Evolutionary conservation across 2,329 filamentous ascomycete genomes (phyloP), one percentile per base, ranked within the genome.

Genomic region (Ophiostoma tasmaniense): DNA sequence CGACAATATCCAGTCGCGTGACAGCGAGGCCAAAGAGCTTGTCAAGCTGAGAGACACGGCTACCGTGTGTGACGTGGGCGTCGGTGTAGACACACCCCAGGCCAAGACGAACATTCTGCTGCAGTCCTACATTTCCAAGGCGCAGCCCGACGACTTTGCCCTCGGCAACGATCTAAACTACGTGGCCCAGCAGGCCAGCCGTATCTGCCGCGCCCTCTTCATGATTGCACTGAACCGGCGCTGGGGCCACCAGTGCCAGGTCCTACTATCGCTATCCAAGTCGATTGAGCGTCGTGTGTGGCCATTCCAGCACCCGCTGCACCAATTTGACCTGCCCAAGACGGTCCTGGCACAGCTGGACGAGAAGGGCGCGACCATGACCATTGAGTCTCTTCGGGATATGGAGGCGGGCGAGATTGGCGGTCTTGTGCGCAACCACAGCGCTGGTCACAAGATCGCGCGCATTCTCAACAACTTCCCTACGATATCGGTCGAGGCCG

Each of bases 281-380:
- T 96, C 95, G 0, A 97, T 99, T 69, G 96, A 99, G 79, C 96
- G 93, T 79, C 89, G 93, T 70, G 89, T 97, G 13, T 99, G 95
- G 95, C 89, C 93, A 0, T 97, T 92, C 75, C 90, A 97, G 76
- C 95, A 99, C 76, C 95, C 95, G 0, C 88, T 99, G 66, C 90
- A 94, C 74, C 95, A 99, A 75, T 99, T 99, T 72, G 93, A 98
- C 71, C 82, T 99, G 1, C 90, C 94, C 0, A 89, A 90, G 73
- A 88, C 93, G 0, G 87, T 99, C 0, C 80, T 99, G 11, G 90
- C 89, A 67, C 90, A 96, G 72, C 82, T 99, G 3, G 92, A 98
- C 73, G 69, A 64, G 45, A 62, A 64, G 35, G 65, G 50, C 87
- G 91, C 1, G 82, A 85, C 45, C 80, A 89, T 61, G 42, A 92